Evolutionary conservation across 1,139 yeast genomes (phyloP).

Genomic region (Geotrichum fermentans): DNA sequence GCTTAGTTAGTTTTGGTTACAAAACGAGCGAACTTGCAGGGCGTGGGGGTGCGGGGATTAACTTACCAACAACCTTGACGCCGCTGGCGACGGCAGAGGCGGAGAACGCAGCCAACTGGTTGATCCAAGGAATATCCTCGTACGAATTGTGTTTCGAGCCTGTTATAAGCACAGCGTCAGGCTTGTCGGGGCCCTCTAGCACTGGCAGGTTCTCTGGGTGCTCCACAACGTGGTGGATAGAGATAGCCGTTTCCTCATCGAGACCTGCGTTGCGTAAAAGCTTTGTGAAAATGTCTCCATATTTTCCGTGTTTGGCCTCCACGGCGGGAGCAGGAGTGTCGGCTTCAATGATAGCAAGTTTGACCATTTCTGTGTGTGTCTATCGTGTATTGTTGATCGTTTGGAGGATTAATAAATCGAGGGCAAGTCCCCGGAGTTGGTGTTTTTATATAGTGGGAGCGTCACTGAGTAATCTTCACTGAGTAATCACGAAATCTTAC

Average conservation of each 20-base stretch:
- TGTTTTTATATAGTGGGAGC: too few species aligned
- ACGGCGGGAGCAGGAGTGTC: conserved; percentile 33
- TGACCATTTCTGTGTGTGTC: conserved; percentile 17
- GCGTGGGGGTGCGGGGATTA: too few species aligned
- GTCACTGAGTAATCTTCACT: too few species aligned
- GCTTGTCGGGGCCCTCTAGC: conserved; percentile 35
- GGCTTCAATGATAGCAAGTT: conserved; percentile 33
- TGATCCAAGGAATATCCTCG: conserved; percentile 53
- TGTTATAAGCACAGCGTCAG: conserved; percentile 51
- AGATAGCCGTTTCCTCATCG: conserved; percentile 23
- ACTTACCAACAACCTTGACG: conserved; percentile 34
- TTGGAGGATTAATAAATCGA: not conserved
- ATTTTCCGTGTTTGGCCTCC: conserved; percentile 29
- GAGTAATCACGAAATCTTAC: too few species aligned
- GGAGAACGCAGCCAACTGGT: conserved; percentile 43
- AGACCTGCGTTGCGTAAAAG: conserved; percentile 33
- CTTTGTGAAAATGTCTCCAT: conserved; percentile 37
- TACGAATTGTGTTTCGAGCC: conserved; percentile 64
- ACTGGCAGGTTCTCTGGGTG: conserved; percentile 41
- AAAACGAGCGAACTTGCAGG: too few species aligned
- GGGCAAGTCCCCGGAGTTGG: too few species aligned
- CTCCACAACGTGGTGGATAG: conserved; percentile 46
- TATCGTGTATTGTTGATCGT: not conserved
- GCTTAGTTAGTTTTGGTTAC: conserved; percentile 31
- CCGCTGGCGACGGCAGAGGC: conserved; percentile 24